phyloP scores from a whole-genome alignment of 1,139 yeast species.

The Yamadazyma triangularis region DNA sequence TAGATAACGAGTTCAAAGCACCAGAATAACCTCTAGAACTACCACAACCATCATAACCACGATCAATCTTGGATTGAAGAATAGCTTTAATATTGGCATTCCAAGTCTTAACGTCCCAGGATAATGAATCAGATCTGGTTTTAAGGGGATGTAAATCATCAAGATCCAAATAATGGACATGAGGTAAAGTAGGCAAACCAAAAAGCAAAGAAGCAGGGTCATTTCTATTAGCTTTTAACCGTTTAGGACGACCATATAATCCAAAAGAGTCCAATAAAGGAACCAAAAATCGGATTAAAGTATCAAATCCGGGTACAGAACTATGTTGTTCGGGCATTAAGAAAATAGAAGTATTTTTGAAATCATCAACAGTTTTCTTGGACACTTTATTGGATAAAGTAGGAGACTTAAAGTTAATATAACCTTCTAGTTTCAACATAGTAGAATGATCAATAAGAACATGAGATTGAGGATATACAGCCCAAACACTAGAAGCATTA shows the following conservation, averaged over 20 bases:
- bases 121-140: constrained; percentile 19
- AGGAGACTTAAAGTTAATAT: constrained; percentile 56
- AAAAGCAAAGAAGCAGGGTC: constrained; percentile 78
- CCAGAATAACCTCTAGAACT: constrained; percentile 58
- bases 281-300: constrained; percentile 79
- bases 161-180: constrained; percentile 67
- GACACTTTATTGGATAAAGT: constrained; percentile 28
- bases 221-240: constrained; percentile 81
- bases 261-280: constrained; percentile 85
- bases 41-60: constrained; percentile 87
- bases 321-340: constrained; percentile 95
- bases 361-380: constrained; percentile 46
- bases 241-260: constrained; percentile 85
- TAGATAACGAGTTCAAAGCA: constrained; percentile 47
- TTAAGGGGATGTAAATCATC: constrained; percentile 24
- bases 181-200: constrained; percentile 89
- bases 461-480: constrained; percentile 87
- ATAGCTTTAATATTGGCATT: constrained; percentile 56
- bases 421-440: constrained; percentile 83
- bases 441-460: constrained; percentile 81
- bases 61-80: constrained; percentile 56
- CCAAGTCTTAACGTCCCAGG: constrained; percentile 76
- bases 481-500: constrained; percentile 71
- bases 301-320: constrained; percentile 92
- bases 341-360: constrained; percentile 77